Conservation (phyloP, 345 rosid genomes). For the Durio zibethinus region DNA sequence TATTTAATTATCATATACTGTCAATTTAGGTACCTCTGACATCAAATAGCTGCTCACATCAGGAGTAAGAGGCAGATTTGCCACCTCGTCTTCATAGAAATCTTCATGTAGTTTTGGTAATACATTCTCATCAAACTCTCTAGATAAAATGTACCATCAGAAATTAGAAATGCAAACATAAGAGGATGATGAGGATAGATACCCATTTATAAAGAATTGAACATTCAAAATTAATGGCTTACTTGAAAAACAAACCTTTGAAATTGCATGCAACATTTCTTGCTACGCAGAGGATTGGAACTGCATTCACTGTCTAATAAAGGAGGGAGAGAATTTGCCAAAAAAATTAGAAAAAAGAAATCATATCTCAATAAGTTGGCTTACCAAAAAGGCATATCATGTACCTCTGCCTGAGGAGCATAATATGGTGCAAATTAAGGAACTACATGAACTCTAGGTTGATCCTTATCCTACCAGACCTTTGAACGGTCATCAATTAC, state of each 20-base stretch:
- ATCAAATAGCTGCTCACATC: conserved; percentile 93
- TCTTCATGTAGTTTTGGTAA: conserved; percentile 69
- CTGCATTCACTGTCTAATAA: conserved; percentile 70
- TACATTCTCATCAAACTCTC: conserved; percentile 94
- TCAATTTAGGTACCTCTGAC: conserved; percentile 98
- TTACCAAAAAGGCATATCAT: too few relatives aligned
- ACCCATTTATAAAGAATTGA: conserved; percentile 3
- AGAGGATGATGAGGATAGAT: neutral
- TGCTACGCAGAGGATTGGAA: conserved; percentile 92
- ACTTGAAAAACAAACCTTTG: conserved; percentile 95
- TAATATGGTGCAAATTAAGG: too few relatives aligned
- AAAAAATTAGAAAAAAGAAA: conserved; percentile 18
- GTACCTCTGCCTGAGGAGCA: too few relatives aligned
- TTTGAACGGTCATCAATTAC: too few relatives aligned
- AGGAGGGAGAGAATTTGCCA: conserved; percentile 9
- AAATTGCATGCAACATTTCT: conserved; percentile 99
- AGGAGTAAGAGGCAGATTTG: conserved; percentile 71
- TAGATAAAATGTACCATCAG: conserved; percentile 30
- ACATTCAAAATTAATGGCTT: conserved; percentile 30
- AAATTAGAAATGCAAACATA: conserved; percentile 15
- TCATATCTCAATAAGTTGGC: too few relatives aligned
- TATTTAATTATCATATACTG: too few relatives aligned
- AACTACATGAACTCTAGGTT: too few relatives aligned
- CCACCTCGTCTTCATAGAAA: conserved; percentile 80
- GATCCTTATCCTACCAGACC: too few relatives aligned